phyloP scores from a whole-genome alignment of 441 rosid genomes.

The Corymbia calophylla region DNA sequence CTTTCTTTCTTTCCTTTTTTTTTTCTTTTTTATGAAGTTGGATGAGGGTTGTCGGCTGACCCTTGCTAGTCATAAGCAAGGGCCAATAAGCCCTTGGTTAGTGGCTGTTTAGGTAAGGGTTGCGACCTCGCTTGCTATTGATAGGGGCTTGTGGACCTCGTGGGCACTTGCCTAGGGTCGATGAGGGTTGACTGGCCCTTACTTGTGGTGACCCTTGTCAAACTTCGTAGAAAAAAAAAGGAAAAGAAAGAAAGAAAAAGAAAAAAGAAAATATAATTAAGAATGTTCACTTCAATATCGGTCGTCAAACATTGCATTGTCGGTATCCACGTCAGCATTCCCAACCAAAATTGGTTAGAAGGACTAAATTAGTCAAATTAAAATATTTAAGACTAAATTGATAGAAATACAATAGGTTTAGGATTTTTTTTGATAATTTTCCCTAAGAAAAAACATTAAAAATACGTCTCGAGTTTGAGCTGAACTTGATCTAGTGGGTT shows the following conservation, averaged over 20 bases:
- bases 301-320: too few species aligned
- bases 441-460: neutral
- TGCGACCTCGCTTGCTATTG: neutral
- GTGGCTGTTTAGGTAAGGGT: neutral
- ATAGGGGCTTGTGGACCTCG: neutral
- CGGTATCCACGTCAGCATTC: too few species aligned
- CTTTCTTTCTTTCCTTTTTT: too few species aligned
- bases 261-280: too few species aligned
- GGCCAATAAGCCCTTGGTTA: neutral
- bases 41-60: neutral
- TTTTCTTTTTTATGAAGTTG: neutral
- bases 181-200: neutral
- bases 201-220: accelerated
- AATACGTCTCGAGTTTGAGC: neutral
- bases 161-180: neutral
- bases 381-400: neutral
- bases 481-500: neutral
- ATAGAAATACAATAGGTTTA: too few species aligned
- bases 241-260: too few species aligned
- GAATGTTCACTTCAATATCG: too few species aligned
- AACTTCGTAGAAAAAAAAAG: neutral
- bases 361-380: neutral
- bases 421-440: too few species aligned
- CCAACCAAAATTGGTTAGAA: neutral
- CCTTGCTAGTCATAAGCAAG: neutral